These are phyloP conservation scores for Thalassiosira profunda DNA, from an alignment of 108 stramenopile species.

Conservation along the genomic window DNA sequence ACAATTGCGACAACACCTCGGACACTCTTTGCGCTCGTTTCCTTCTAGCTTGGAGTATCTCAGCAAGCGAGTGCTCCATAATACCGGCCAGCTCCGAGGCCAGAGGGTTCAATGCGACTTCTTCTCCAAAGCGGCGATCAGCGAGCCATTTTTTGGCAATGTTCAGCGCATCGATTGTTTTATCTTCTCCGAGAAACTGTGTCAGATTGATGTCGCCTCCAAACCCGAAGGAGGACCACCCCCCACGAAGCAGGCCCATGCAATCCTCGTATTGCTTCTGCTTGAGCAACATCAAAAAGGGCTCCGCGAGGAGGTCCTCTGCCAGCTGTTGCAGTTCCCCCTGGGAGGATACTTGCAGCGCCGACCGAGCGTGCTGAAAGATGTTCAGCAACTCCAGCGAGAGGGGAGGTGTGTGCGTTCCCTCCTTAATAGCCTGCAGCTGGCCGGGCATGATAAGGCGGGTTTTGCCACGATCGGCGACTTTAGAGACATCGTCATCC, in stretches of 20 bases:
- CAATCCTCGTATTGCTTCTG: conserved; percentile 31
- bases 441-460: conserved; percentile 7
- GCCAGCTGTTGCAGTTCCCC: conserved; percentile 21
- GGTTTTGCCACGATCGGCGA: background rate
- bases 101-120: conserved; percentile 7
- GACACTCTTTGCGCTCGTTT: conserved; percentile 11
- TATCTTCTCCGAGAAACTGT: conserved; percentile 27
- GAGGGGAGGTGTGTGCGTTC: background rate
- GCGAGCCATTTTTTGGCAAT: conserved; percentile 30
- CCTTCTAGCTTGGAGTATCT: conserved; percentile 24
- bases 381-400: conserved; percentile 28
- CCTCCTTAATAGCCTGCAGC: conserved; percentile 16
- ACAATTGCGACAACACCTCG: conserved; percentile 2
- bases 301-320: conserved; percentile 18
- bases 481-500: background rate
- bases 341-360: conserved; percentile 13
- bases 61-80: conserved; percentile 17
- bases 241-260: conserved; percentile 19
- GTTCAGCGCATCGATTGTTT: conserved; percentile 26
- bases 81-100: conserved; percentile 27
- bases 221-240: conserved; percentile 14
- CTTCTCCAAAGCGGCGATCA: conserved; percentile 10
- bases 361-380: conserved; percentile 19
- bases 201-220: conserved; percentile 1
- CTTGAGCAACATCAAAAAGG: conserved; percentile 27